Evolutionary conservation across 345 rosid genomes (phyloP), one percentile per base, ranked within the genome.

Genomic region (Fremontodendron californicum): DNA sequence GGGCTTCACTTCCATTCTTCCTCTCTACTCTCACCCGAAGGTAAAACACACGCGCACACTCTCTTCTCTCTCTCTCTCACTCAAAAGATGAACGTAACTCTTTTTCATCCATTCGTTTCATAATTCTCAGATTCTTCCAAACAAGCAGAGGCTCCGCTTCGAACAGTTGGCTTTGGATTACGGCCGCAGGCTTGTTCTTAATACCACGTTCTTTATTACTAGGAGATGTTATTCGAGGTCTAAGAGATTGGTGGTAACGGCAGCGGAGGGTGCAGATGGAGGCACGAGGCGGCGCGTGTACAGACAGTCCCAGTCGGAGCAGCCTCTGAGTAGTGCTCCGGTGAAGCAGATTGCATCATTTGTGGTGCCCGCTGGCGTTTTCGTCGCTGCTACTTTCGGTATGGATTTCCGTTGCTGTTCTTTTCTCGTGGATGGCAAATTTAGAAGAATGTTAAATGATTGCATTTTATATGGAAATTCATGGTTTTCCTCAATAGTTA

Each of bases 301-400:
- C 66, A 80, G 87, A 67, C 86, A 90, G 89, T 87, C 96, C 46
- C 94, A 88, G 80, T 81, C 87, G 21, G 86, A 83, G 85, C 85
- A 74, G 78, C 74, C 87, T 51, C 75, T 83, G 27, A 62, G 85
- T 71, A 84, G 54, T 58, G 86, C 86, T 83, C 83, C 87, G 9
- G 84, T 88, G 33, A 85, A 89, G 87, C 90, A 88, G 87, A 67
- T 89, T 84, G 88, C 91, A n/a, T 86, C 96, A 1, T 80, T 81
- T 43, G 80, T 85, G 37, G 84, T 81, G 27, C 97, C 98, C 0
- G 88, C 94, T 1, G 97, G 88, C 55, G 86, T 85, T 4, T 84
- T 91, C 42, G 71, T 88, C 12, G 87, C 86, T 6, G 87, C 84
- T 80, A 83, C 93, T 40, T 93, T 92, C 55, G 97, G 99, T 95